phyloP scores from a whole-genome alignment of 2,329 filamentous ascomycete genomes.

The Arthroderma sp. region DNA sequence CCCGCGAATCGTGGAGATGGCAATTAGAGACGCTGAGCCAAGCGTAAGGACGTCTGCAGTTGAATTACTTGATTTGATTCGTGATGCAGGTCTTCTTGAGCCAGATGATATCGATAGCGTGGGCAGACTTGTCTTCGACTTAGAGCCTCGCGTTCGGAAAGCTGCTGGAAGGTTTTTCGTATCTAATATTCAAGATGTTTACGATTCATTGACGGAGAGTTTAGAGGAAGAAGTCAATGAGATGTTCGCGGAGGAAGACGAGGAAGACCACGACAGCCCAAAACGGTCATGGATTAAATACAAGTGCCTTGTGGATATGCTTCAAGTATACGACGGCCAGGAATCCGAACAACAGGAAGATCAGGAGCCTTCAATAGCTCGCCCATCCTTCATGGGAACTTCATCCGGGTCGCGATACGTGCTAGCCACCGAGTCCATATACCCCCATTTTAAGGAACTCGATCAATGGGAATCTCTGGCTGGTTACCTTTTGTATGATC shows the following conservation, averaged over 20 bases:
- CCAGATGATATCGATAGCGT: constrained; percentile 82
- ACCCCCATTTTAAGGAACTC: constrained; percentile 67
- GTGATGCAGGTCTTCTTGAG: constrained; percentile 74
- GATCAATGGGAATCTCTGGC: constrained; percentile 78
- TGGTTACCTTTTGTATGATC: constrained; percentile 84
- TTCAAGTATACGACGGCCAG: constrained; percentile 68
- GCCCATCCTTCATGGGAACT: constrained; percentile 42
- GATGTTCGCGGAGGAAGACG: constrained; percentile 55
- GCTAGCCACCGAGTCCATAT: constrained; percentile 72
- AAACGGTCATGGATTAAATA: constrained; percentile 78
- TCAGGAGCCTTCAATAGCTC: constrained; percentile 12
- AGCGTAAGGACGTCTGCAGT: constrained; percentile 69
- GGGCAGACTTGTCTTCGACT: constrained; percentile 78
- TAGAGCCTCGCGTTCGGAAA: constrained; percentile 70
- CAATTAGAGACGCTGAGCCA: constrained; percentile 69
- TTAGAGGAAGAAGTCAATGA: constrained; percentile 72
- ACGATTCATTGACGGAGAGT: constrained; percentile 67
- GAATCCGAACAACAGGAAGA: constrained; percentile 24
- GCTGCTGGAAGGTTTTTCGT: constrained; percentile 84
- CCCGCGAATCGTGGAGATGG: constrained; percentile 80
- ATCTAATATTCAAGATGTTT: constrained; percentile 70
- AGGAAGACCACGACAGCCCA: constrained; percentile 58
- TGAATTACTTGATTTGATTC: constrained; percentile 66
- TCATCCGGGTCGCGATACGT: constrained; percentile 69
- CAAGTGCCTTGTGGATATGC: constrained; percentile 75